These are phyloP conservation scores for Hypsizygus marmoreus DNA, from an alignment of 768 basidiomycete genomes.

Conservation along the genomic window DNA sequence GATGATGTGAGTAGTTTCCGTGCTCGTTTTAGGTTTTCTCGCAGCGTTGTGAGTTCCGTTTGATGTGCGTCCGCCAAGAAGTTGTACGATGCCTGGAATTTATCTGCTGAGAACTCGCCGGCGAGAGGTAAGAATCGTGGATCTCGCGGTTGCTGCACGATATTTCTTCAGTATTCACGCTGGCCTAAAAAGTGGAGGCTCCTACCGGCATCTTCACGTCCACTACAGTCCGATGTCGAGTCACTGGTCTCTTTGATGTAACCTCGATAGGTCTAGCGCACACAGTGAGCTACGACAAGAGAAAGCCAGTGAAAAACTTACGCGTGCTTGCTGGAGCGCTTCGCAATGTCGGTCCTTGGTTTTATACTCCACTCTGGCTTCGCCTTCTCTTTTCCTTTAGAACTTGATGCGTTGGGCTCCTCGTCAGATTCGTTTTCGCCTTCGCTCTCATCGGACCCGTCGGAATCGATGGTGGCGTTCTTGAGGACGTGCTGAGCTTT, in stretches of 20 bases:
- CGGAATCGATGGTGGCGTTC: constrained; percentile 37
- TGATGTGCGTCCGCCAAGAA: constrained; percentile 72
- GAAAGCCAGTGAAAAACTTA: too few species aligned
- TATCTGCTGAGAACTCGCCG: constrained; percentile 64
- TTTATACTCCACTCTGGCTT: constrained; percentile 45
- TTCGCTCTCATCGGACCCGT: constrained; percentile 14
- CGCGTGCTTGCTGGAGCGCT: constrained; percentile 85
- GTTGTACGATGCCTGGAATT: constrained; percentile 69
- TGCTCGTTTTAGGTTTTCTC: constrained; percentile 67
- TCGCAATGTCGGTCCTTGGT: constrained; percentile 48
- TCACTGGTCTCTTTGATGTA: constrained; percentile 83
- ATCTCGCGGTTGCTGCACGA: constrained; percentile 71
- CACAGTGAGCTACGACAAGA: too few species aligned
- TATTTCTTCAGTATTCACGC: constrained; percentile 4
- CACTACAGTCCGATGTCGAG: constrained; percentile 68
- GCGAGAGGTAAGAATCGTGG: constrained; percentile 81
- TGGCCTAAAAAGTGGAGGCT: neutral
- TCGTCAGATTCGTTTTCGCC: constrained; percentile 20
- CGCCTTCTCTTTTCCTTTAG: constrained; percentile 26
- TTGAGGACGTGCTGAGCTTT: constrained; percentile 62
- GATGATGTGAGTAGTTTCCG: constrained; percentile 62
- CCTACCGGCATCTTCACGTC: constrained; percentile 68
- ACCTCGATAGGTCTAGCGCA: constrained; percentile 85
- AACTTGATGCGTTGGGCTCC: neutral
- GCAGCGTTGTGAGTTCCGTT: constrained; percentile 65